Base-by-base conservation (phyloP, 352 stramenopile genomes). In the Pythium periplocum region DNA sequence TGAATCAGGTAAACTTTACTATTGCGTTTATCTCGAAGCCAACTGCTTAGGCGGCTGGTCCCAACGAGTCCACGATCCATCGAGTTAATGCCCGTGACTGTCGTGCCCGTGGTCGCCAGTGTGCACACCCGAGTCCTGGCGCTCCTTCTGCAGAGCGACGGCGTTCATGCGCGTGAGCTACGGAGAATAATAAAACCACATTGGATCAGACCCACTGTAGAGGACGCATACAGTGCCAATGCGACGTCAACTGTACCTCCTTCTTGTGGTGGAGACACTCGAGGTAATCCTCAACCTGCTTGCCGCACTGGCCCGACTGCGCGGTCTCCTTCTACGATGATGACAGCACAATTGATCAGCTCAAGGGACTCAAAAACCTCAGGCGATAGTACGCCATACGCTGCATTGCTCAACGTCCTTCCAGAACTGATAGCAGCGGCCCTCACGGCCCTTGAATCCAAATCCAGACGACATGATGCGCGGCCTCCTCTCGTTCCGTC, bases 191-290 rank as follows among this genome's bases (percentile, higher is more conserved):
- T 4, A 4, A 26, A 51, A 8, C 49, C 34, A 41, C 26, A 38
- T 30, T 6, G 5, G 26, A 34, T 11, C 6, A 45, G 46, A 45
- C 9, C 10, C 37, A 52, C 26, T 12, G 6, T 43, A 44, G 5
- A 36, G 35, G 12, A 59, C 42, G 37, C 30, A 37, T 4, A 43
- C 11, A 3, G 44, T 32, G 9, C 38, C 37, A 34, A 6, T 6
- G 11, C 7, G 3, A 47, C 17, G 6, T 48, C 12, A 1, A n/a
- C 32, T 59, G 44, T 59, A 95, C 85, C 79, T 98, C 91, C 71
- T 98, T 98, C 73, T 87, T 94, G 74, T 96, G 86, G 72, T 98
- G 93, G 53, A 98, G 71, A 60, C 93, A 98, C 71, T 98, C 93
- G 51, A 98, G 79, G 63, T 98, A 98, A 76, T 98, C 93, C 57